Evolutionary conservation across 352 stramenopile genomes (phyloP).

Genomic region (Elongisporangium prolatum): DNA sequence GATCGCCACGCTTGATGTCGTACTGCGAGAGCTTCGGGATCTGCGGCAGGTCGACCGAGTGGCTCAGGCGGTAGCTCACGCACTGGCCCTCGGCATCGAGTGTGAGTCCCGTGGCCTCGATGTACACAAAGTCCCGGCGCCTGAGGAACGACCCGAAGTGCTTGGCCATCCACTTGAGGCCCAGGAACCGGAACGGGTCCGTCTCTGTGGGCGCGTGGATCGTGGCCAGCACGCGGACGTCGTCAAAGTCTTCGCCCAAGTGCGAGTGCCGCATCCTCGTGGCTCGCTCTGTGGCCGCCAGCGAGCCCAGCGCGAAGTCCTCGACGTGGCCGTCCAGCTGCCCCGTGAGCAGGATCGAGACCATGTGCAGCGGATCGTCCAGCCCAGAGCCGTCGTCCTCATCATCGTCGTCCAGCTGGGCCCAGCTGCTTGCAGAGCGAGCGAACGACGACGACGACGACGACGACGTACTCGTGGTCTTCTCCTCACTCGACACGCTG

Average conservation of each 20-base stretch:
- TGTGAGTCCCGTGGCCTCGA: slow-evolving; percentile 25
- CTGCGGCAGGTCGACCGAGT: slow-evolving; percentile 30
- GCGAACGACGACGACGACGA: not conserved
- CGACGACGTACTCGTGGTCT: not conserved
- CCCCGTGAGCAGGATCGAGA: slow-evolving; percentile 22
- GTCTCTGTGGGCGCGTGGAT: slow-evolving; percentile 18
- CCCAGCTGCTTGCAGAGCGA: not conserved
- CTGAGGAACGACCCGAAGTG: slow-evolving; percentile 21
- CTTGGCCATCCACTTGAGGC: slow-evolving; percentile 33
- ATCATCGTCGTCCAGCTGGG: not conserved
- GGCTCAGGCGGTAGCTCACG: slow-evolving; percentile 22
- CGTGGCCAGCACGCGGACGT: slow-evolving; percentile 30
- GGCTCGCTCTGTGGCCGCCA: slow-evolving; percentile 22
- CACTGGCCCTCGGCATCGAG: slow-evolving; percentile 23
- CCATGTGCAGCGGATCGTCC: slow-evolving; percentile 21
- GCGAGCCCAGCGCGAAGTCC: slow-evolving; percentile 23
- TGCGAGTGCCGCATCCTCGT: slow-evolving; percentile 35
- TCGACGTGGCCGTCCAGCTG: slow-evolving; percentile 26
- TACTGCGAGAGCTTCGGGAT: slow-evolving; percentile 26
- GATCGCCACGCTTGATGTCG: slow-evolving; percentile 26
- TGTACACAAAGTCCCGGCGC: slow-evolving; percentile 30
- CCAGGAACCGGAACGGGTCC: slow-evolving; percentile 37
- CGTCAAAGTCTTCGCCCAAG: slow-evolving; percentile 25
- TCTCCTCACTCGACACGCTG: not conserved
- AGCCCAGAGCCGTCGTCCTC: not conserved